Percentiles rank a stretch among this genome's conserved stretches.
phyloP scores from a whole-genome alignment of 495 filamentous ascomycete genomes.

The Tuber indicum region DNA sequence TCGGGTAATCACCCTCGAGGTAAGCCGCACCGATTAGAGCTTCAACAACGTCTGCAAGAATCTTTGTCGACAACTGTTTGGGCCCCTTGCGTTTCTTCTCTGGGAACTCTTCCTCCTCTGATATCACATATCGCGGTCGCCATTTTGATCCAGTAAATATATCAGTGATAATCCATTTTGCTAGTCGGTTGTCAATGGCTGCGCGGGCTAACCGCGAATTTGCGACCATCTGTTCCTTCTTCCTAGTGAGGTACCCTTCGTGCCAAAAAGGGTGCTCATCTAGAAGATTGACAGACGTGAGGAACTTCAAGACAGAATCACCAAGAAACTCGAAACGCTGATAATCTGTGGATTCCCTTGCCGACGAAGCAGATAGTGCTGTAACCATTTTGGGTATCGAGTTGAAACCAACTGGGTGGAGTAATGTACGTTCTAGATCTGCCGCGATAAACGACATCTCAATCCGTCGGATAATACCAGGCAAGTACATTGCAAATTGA shows the following conservation, averaged over 20 bases:
- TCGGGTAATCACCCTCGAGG: slow-evolving; percentile 60
- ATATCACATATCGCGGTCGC: slow-evolving; percentile 57
- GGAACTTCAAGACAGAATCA: slow-evolving; percentile 76
- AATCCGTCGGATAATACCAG: slow-evolving; percentile 65
- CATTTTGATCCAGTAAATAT: slow-evolving; percentile 65
- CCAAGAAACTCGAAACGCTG: slow-evolving; percentile 86
- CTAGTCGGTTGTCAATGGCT: slow-evolving; percentile 57
- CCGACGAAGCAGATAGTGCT: slow-evolving; percentile 63
- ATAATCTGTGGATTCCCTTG: slow-evolving; percentile 61
- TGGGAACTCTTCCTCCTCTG: slow-evolving; percentile 43
- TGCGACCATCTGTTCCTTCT: slow-evolving; percentile 63
- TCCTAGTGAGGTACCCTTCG: slow-evolving; percentile 67
- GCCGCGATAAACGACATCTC: slow-evolving; percentile 60
- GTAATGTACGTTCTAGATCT: slow-evolving; percentile 55
- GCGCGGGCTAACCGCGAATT: slow-evolving; percentile 64
- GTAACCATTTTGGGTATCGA: slow-evolving; percentile 57
- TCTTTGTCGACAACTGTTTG: slow-evolving; percentile 60
- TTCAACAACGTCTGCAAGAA: slow-evolving; percentile 85
- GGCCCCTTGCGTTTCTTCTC: slow-evolving; percentile 1
- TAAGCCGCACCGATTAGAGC: slow-evolving; percentile 74
- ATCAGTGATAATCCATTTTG: slow-evolving; percentile 65
- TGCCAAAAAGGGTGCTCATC: slow-evolving; percentile 63
- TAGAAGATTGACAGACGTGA: slow-evolving; percentile 60
- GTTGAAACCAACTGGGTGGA: slow-evolving; percentile 52
- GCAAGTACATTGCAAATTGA: slow-evolving; percentile 64